These are phyloP conservation scores for Tolypocladium cylindrosporum DNA, from an alignment of 2,329 filamentous ascomycete genomes.

Conservation along the genomic window DNA sequence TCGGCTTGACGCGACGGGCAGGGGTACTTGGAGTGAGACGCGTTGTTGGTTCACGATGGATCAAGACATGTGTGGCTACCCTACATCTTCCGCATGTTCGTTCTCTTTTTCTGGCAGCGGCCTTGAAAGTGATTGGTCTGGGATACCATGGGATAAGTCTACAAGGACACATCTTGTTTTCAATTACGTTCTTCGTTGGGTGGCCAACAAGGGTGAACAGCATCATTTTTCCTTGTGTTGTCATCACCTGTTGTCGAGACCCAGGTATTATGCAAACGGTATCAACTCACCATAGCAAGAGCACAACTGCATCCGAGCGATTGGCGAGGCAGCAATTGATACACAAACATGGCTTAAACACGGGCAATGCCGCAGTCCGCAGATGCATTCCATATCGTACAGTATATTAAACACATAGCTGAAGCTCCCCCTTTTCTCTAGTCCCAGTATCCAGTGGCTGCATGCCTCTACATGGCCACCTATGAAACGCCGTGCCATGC, in stretches of 20 bases:
- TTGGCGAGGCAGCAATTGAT: background rate
- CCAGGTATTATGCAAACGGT: too few relatives aligned
- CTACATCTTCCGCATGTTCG: background rate
- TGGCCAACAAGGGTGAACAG: too few relatives aligned
- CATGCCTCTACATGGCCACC: constrained; percentile 15
- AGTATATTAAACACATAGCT: constrained; percentile 5
- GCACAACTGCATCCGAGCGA: too few relatives aligned
- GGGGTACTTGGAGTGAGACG: background rate
- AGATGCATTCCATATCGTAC: constrained; percentile 5
- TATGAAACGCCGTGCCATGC: constrained; percentile 42
- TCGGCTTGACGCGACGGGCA: background rate
- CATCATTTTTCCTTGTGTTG: too few relatives aligned
- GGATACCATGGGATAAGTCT: too few relatives aligned
- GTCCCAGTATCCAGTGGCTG: constrained; percentile 17
- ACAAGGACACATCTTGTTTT: too few relatives aligned
- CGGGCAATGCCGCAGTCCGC: background rate
- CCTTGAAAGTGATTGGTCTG: too few relatives aligned
- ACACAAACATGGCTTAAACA: background rate
- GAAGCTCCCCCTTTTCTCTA: constrained; percentile 6
- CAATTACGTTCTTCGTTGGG: too few relatives aligned
- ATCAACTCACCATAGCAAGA: too few relatives aligned
- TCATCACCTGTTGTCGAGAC: too few relatives aligned
- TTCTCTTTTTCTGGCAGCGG: too few relatives aligned
- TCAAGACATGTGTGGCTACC: background rate
- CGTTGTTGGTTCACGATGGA: background rate